A percentile compares a stretch with the other conserved stretches of the same genome.
phyloP scores from a whole-genome alignment of 169 alveolate genomes.

The Cryptosporidium viatorum region DNA sequence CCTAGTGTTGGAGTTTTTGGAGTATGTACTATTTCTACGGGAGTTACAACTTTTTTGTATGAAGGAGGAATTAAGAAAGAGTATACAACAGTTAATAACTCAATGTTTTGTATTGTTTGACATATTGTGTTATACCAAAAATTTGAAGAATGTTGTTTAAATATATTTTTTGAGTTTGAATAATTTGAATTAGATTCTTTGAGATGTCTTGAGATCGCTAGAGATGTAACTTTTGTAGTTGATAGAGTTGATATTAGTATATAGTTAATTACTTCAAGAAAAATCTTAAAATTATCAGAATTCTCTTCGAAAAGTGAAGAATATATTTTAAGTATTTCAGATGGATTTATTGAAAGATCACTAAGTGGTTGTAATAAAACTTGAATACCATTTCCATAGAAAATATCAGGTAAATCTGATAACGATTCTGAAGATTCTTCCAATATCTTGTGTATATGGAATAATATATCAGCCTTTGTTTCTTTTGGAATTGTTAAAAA shows the following conservation, averaged over 20 bases:
- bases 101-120: constrained; percentile 68
- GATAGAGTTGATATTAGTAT: constrained; percentile 15
- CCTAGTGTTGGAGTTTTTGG: constrained; percentile 53
- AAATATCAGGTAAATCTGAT: constrained; percentile 51
- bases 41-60: constrained; percentile 1
- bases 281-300: constrained; percentile 30
- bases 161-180: not conserved
- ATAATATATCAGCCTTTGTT: constrained; percentile 50
- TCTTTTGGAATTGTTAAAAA: constrained; percentile 56
- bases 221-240: constrained; percentile 26
- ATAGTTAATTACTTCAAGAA: constrained; percentile 28
- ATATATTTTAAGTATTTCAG: constrained; percentile 39
- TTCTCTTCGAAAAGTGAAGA: constrained; percentile 63
- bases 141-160: constrained; percentile 48
- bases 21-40: constrained; percentile 7
- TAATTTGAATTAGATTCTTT: not conserved
- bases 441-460: constrained; percentile 8
- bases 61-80: constrained; percentile 54
- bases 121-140: constrained; percentile 74
- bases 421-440: constrained; percentile 13
- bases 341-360: constrained; percentile 41
- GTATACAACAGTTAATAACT: constrained; percentile 22
- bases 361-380: constrained; percentile 40
- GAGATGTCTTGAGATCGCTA: constrained; percentile 39
- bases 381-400: constrained; percentile 56